Evolutionary conservation across 1,139 yeast genomes (phyloP).

Genomic region (Lodderomyces elongisporus): DNA sequence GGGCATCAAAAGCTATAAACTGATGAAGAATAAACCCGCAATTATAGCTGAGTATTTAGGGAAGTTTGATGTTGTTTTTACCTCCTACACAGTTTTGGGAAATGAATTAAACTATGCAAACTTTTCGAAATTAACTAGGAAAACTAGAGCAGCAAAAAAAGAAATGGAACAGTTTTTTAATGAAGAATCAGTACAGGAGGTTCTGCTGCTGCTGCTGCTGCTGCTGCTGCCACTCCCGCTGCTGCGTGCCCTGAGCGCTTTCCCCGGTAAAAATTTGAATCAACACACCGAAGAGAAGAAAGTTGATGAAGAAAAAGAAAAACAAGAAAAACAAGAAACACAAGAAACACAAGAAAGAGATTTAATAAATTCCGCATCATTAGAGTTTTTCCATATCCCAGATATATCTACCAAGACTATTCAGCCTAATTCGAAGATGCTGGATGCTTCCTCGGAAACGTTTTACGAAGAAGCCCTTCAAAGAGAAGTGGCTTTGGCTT

Average conservation of each 20-base stretch:
- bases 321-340: conserved; percentile 19
- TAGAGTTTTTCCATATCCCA: too few species aligned
- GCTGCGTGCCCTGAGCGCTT: too few species aligned
- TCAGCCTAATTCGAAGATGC: conserved; percentile 18
- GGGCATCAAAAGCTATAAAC: conserved; percentile 54
- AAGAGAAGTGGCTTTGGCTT: conserved; percentile 32
- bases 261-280: not conserved
- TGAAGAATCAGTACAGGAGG: not conserved
- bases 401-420: too few species aligned
- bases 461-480: conserved; percentile 35
- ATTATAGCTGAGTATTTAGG: conserved; percentile 44
- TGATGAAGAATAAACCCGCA: conserved; percentile 36
- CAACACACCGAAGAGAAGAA: not conserved
- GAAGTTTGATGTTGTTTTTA: conserved; percentile 72
- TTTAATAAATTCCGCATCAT: conserved; percentile 18
- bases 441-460: conserved; percentile 20
- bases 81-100: conserved; percentile 68
- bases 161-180: conserved; percentile 14
- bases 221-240: too few species aligned
- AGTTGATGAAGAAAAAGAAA: not conserved
- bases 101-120: conserved; percentile 77
- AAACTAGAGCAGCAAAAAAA: conserved; percentile 37
- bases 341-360: conserved; percentile 5
- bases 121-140: conserved; percentile 57
- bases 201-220: too few species aligned